Base-by-base conservation (phyloP, 2,329 filamentous ascomycete genomes). In the Cordyceps cicadae region DNA sequence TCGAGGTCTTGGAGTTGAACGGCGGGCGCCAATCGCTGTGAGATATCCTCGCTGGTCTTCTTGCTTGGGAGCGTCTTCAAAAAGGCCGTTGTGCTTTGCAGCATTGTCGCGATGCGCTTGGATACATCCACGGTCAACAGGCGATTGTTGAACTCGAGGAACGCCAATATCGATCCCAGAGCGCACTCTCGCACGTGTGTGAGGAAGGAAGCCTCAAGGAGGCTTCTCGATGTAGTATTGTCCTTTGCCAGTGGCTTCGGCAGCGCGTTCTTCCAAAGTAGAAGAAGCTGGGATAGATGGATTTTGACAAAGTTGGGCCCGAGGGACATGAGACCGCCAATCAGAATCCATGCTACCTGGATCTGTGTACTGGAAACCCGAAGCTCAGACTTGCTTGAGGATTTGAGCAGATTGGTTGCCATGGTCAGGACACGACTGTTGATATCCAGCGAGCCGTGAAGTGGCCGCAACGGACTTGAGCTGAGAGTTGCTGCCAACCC, bases 261-360 rank as follows among this genome's bases (percentile, higher is more conserved):
- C 12, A 99, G 80, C 0, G 94, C 93, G 72, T 97, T 99, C 74
- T 96, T 96, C 94, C 94, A 99, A 7, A 99, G 78, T 9, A 99
- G 78, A 60, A 99, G 85, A 24, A 99, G 80, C 70, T 99, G 94
- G 2, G 92, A 93, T 8, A 99, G 81, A 74, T 99, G 94, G 26
- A 97, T 97, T 75, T 99, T 99, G 73, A 97, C 93, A 72, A 99
- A 99, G 72, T 96, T 97, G 4, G 94, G 93, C 0, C 94, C 94
- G 0, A 99, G 81, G 0, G 92, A 92, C 93, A 97, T 97, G 59
- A 99, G 77, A 0, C 95, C 94, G 43, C 95, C 94, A 52, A 99
- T 96, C 61, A 99, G 78, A 53, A 96, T 95, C 93, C 94, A 99
- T 5, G 94, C 94, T 2, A 99, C 92, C 71, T 99, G 94, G 26